A percentile compares a stretch with the other conserved stretches of the same genome.
Conservation (phyloP, 2,329 filamentous ascomycete species). For the Bipolaris gigantea region DNA sequence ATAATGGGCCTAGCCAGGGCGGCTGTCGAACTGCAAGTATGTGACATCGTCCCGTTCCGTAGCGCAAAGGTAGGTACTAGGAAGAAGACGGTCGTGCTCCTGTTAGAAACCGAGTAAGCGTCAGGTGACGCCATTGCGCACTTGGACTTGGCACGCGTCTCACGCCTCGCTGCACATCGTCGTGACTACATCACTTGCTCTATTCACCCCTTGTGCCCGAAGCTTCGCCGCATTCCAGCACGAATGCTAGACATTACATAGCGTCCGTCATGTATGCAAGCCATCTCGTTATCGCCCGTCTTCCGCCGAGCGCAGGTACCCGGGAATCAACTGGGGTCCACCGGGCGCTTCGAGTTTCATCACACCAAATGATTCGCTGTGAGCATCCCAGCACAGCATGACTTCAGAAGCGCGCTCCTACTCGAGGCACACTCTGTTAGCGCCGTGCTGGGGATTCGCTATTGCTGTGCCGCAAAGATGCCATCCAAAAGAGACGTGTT, state of each 20-base stretch:
- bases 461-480: slow-evolving; percentile 27
- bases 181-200: slow-evolving; percentile 1
- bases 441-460: slow-evolving; percentile 21
- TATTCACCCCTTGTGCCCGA: not conserved
- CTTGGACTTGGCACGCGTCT: slow-evolving; percentile 2
- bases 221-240: not conserved
- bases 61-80: not conserved
- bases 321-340: slow-evolving; percentile 5
- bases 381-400: slow-evolving; percentile 5
- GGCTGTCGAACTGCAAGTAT: not conserved
- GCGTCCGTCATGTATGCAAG: not conserved
- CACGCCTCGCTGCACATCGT: not conserved
- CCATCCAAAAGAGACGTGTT: slow-evolving; percentile 28
- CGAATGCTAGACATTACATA: not conserved
- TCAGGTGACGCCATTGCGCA: not conserved
- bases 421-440: slow-evolving; percentile 9
- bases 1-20: not conserved
- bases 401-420: slow-evolving; percentile 29
- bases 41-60: not conserved
- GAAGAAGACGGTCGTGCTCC: not conserved
- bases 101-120: not conserved
- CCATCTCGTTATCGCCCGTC: not conserved
- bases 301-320: not conserved
- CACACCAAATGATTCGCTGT: slow-evolving; percentile 28
- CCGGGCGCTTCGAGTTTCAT: slow-evolving; percentile 32